These are phyloP conservation scores for Stentor roeselii DNA, from an alignment of 73 alveolate species.

Conservation along the genomic window DNA sequence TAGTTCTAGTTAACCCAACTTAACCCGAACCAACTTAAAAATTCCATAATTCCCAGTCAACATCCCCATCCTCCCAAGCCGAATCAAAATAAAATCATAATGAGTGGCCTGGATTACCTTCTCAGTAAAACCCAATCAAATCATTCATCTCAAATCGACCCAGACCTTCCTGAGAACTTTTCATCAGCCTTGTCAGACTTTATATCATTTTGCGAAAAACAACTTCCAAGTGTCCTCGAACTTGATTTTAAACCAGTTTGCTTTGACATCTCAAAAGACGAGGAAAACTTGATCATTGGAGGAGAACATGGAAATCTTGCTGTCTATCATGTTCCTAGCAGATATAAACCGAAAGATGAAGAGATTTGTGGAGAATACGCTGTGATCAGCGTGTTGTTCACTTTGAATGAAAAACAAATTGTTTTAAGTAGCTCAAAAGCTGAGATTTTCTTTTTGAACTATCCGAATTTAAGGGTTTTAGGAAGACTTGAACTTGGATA, in stretches of 20 bases:
- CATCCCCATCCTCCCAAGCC: background rate
- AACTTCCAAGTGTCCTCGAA: background rate
- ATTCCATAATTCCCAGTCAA: too few species aligned
- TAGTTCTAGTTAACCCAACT: too few species aligned
- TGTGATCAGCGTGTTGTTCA: background rate
- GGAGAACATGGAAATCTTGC: conserved; percentile 3
- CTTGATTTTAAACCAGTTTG: background rate
- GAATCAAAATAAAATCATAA: too few species aligned
- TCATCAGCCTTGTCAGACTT: background rate
- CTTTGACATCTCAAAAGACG: background rate
- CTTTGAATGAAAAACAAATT: background rate
- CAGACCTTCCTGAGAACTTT: background rate
- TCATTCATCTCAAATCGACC: background rate
- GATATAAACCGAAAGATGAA: background rate
- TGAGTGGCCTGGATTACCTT: background rate
- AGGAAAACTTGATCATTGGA: background rate
- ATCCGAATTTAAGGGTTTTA: background rate
- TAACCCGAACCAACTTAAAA: too few species aligned
- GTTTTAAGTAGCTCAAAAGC: background rate
- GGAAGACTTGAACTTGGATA: background rate
- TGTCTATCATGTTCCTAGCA: background rate
- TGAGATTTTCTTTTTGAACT: background rate
- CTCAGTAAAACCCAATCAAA: background rate
- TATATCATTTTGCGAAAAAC: background rate
- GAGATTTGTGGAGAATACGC: background rate